Conservation (phyloP, 1,284 basidiomycete genomes). For the Marasmius sp. region DNA sequence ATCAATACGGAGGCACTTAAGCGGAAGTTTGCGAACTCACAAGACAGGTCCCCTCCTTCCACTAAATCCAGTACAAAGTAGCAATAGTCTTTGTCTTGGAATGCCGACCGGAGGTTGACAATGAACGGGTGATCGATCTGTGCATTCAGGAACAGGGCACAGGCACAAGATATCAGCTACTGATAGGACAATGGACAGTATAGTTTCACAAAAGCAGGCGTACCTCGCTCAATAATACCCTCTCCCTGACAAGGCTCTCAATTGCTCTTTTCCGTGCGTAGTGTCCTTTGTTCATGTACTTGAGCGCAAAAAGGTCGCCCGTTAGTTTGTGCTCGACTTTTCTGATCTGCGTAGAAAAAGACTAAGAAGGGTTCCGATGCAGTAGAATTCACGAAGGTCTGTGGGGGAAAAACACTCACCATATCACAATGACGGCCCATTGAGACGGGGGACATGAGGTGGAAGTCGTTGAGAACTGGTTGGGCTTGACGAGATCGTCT, state of each 20-base stretch:
- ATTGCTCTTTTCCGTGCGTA: slow-evolving; percentile 98
- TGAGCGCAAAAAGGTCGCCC: slow-evolving; percentile 92
- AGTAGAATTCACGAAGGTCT: too few relatives aligned
- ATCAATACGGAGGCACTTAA: not conserved
- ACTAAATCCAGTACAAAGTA: slow-evolving; percentile 98
- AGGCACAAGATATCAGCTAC: slow-evolving; percentile 21
- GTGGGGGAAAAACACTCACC: too few relatives aligned
- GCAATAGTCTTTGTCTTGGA: slow-evolving; percentile 98
- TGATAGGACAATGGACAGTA: slow-evolving; percentile 21
- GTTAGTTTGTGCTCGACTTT: slow-evolving; percentile 99
- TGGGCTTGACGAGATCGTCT: too few relatives aligned
- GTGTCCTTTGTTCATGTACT: slow-evolving; percentile 98
- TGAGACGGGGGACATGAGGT: too few relatives aligned
- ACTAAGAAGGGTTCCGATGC: not conserved
- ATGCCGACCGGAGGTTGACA: slow-evolving; percentile 96
- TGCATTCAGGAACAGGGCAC: not conserved
- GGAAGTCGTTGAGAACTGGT: too few relatives aligned
- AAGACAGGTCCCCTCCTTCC: slow-evolving; percentile 97
- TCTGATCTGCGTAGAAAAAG: slow-evolving; percentile 66
- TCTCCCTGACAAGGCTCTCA: slow-evolving; percentile 94
- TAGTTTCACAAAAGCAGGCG: not conserved
- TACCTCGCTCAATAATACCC: slow-evolving; percentile 89
- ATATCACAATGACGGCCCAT: too few relatives aligned
- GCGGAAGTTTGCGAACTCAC: slow-evolving; percentile 44
- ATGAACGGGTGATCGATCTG: slow-evolving; percentile 97